These are phyloP conservation scores for Schwanniomyces vanrijiae DNA, from an alignment of 805 yeast species.

Conservation along the genomic window DNA sequence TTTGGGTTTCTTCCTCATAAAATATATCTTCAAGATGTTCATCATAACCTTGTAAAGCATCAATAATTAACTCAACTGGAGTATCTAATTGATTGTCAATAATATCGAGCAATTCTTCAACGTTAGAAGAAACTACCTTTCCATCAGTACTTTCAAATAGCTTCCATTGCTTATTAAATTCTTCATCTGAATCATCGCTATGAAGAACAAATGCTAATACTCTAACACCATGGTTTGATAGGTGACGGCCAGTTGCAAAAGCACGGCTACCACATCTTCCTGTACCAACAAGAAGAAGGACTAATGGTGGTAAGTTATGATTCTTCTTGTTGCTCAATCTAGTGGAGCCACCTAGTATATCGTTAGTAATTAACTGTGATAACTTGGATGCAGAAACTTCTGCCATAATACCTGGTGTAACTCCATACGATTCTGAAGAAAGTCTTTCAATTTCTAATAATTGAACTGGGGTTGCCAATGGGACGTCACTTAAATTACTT, in stretches of 20 bases:
- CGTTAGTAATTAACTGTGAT: constrained; percentile 53
- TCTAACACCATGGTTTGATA: constrained; percentile 70
- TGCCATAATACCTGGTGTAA: constrained; percentile 45
- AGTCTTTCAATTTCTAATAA: constrained; percentile 71
- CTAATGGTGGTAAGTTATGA: constrained; percentile 78
- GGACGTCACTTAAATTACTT: constrained; percentile 35
- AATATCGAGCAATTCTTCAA: constrained; percentile 34
- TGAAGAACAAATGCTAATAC: constrained; percentile 53
- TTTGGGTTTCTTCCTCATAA: constrained; percentile 37
- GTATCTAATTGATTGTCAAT: constrained; percentile 53
- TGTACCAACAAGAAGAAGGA: constrained; percentile 70
- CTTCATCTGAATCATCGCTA: constrained; percentile 39
- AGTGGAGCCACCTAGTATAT: constrained; percentile 63
- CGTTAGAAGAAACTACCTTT: constrained; percentile 44
- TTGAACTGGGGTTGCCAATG: constrained; percentile 76
- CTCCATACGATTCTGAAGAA: constrained; percentile 49
- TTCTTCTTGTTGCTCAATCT: constrained; percentile 60
- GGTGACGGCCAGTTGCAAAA: constrained; percentile 74
- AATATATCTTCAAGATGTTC: constrained; percentile 60
- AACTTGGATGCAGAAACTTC: constrained; percentile 74
- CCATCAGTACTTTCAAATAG: constrained; percentile 68
- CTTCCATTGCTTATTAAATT: constrained; percentile 50
- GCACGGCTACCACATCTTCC: constrained; percentile 74
- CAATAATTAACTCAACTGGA: constrained; percentile 78
- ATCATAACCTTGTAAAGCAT: constrained; percentile 84